Base-by-base conservation (phyloP, 108 stramenopile species). In the Bacterosira constricta region DNA sequence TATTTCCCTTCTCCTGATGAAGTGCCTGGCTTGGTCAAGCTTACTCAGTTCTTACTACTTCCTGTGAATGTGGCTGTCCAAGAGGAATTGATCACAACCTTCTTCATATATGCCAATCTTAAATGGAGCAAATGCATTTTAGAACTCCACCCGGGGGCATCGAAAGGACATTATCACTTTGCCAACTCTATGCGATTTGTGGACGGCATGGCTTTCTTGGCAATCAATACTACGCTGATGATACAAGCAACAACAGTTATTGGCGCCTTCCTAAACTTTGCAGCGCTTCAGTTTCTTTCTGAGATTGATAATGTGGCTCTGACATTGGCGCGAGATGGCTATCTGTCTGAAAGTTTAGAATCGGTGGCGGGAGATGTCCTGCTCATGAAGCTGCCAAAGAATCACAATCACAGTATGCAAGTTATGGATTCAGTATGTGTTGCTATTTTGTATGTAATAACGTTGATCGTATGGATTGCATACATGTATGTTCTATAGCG, bases 221-320 rank as follows among this genome's bases (percentile, higher is more conserved):
- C 68, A 12, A 79, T 85, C 56, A 89, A 84, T 42, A 86, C 75
- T 54, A 37, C 69, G 4, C 44, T 87, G 7, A 21, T 89, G 41
- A 73, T 85, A 10, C 82, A 83, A 25, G 71, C 66, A 6, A 65
- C 66, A 17, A 66, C 69, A 11, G 80, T 86, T 17, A 51, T 89
- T 0, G 42, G 47, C 6, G 47, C 84, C 31, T 89, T 89, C 71
- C 45, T 86, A 31, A 89, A 89, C 54, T 89, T 89, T 65, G 88
- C 88, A n/a, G 88, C 88, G 0, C 57, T 89, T 0, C 65, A 72
- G 20, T 89, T 89, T 71, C 69, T 89, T 39, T 75, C 80, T 59
- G 71, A 25, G 8, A 76, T 89, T 45, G 88, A 89, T 57, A 85
- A 89, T 53, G 56, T 85, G 5, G 84, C 80, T 18, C 79, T 85